Evolutionary conservation across 495 filamentous ascomycete genomes (phyloP).

Genomic region (Aspergillus mulundensis): DNA sequence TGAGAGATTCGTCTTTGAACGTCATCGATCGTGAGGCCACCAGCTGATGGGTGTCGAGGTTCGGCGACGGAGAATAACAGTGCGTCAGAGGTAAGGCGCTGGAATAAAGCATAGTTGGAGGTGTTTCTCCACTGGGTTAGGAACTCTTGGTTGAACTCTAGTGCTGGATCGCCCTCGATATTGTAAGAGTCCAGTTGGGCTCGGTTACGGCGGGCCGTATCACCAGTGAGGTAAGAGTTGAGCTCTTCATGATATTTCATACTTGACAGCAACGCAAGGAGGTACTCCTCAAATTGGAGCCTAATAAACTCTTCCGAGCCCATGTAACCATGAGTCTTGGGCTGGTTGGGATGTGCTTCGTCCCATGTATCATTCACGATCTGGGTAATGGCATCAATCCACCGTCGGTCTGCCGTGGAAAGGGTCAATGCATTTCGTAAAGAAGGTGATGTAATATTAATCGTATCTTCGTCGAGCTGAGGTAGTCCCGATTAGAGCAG

Average conservation of each 20-base stretch:
- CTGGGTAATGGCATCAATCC: conserved; percentile 94
- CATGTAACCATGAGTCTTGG: conserved; percentile 90
- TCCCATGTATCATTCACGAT: conserved; percentile 97
- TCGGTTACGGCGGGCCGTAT: conserved; percentile 27
- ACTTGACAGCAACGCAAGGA: conserved; percentile 80
- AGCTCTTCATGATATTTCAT: conserved; percentile 88
- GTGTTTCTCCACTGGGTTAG: conserved; percentile 78
- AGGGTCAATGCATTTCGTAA: conserved; percentile 74
- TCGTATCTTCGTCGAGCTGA: conserved; percentile 79
- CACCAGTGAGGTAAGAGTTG: conserved; percentile 24
- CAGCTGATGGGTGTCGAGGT: conserved; percentile 87
- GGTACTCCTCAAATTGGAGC: conserved; percentile 95
- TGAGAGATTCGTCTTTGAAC: conserved; percentile 85
- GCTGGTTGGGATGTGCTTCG: conserved; percentile 77
- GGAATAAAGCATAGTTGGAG: conserved; percentile 84
- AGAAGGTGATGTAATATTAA: conserved; percentile 77
- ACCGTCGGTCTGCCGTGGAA: conserved; percentile 82
- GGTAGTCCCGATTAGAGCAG: background rate
- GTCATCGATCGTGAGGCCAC: conserved; percentile 92
- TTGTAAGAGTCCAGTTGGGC: conserved; percentile 38
- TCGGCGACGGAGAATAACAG: conserved; percentile 93
- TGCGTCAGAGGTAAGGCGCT: conserved; percentile 69
- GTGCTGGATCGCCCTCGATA: conserved; percentile 76
- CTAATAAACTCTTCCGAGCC: conserved; percentile 98
- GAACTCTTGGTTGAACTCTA: conserved; percentile 71